A percentile compares a stretch with the other conserved stretches of the same genome.
Evolutionary conservation across 495 filamentous ascomycete genomes (phyloP).

Genomic region (Echria macrotheca): DNA sequence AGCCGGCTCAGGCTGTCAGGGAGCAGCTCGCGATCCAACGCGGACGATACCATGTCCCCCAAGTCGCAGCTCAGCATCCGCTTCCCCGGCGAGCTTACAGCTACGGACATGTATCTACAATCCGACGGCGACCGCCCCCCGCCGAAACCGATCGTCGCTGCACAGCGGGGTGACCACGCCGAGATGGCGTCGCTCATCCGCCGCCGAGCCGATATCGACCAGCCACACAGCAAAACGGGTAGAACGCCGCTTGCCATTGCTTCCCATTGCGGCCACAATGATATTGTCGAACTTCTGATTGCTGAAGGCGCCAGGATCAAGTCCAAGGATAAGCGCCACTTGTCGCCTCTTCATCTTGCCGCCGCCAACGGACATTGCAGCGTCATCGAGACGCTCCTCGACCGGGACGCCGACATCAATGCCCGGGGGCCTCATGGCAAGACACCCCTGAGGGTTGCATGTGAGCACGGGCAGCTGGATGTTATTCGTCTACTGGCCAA

Average conservation of each 20-base stretch:
- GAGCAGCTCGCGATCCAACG: not conserved
- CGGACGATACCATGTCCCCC: not conserved
- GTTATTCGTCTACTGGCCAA: not conserved
- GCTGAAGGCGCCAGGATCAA: constrained; percentile 1
- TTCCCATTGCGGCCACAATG: constrained; percentile 5
- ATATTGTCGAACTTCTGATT: constrained; percentile 5
- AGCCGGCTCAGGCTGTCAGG: not conserved
- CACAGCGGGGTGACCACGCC: not conserved
- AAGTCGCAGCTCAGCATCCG: not conserved
- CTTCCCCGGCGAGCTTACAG: not conserved
- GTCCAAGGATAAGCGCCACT: not conserved
- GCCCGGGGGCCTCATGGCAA: not conserved
- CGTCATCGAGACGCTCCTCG: not conserved
- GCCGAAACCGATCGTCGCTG: not conserved
- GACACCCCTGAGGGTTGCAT: constrained; percentile 7
- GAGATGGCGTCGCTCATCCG: constrained; percentile 4
- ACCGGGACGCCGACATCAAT: constrained; percentile 4
- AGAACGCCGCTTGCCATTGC: constrained; percentile 6
- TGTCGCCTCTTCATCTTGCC: constrained; percentile 3
- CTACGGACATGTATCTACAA: constrained; percentile 6
- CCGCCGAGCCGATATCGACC: not conserved
- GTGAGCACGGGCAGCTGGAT: not conserved
- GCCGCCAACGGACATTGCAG: constrained; percentile 2
- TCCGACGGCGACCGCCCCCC: not conserved
- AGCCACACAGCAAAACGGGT: not conserved